Evolutionary conservation across 2,329 filamentous ascomycete species (phyloP), one percentile per base, ranked within the genome.

Genomic region (Keithomyces neogunnii): DNA sequence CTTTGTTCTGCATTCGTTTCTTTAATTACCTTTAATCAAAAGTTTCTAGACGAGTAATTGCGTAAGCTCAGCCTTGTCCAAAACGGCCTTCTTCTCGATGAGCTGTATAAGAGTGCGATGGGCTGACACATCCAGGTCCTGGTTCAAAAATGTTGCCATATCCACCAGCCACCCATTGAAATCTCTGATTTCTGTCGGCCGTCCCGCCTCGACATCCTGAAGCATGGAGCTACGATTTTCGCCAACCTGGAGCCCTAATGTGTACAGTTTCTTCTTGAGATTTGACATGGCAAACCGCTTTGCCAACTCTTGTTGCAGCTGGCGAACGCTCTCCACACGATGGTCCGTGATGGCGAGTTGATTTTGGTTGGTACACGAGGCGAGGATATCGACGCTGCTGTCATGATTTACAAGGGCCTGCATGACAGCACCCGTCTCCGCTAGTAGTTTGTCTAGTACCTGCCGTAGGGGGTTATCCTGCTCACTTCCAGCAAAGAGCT

Each of bases 351-450:
- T 10, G 29, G 47, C 26, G 8, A 13, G 31, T 11, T 38, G 43
- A 26, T 4, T 32, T 19, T 47, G 43, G 33, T 47, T 29, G 26
- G 32, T 46, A 31, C 45, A 47, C 1, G 49, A 44, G 43, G 45
- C 13, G 10, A 79, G 60, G 32, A 80, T 70, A 6, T 61, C 62
- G 13, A 63, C 61, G 42, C 60, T 72, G 53, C 65, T 69, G 44
- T 81, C 74, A 32, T 90, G 72, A 54, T 81, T 75, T 1, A 88
- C 80, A 7, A 95, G 73, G 9, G 76, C 75, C 51, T 78, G 81
- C 35, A 95, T 79, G n/a, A 95, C 83, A 29, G 77, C 72, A 47
- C 82, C 85, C 4, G 88, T 84, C 62, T 96, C 90, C n/a, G 73
- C 70, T 5, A 96, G 72, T 3, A 96, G 74, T 29, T 80, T 70